A percentile compares a stretch with the other conserved stretches of the same genome.
phyloP scores from a whole-genome alignment of 139 green algal genomes.

The Tetradesmus obliquus region DNA sequence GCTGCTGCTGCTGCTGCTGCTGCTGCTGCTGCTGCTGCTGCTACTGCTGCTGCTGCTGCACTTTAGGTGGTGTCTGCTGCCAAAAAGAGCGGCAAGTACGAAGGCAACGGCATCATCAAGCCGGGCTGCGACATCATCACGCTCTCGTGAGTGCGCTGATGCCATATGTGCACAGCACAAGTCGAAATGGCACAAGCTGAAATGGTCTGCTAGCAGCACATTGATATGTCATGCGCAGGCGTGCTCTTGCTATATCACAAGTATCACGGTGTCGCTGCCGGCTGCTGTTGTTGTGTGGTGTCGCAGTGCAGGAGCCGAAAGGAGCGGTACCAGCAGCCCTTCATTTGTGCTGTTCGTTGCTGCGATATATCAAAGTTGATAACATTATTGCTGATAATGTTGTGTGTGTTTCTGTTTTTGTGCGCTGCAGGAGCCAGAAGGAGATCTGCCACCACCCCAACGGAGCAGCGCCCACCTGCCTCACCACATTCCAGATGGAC shows the following conservation, averaged over 20 bases:
- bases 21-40: neutral
- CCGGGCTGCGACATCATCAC: slow-evolving; percentile 55
- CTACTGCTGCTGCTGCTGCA: neutral
- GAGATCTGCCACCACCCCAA: slow-evolving; percentile 27
- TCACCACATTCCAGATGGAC: slow-evolving; percentile 56
- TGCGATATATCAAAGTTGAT: too few relatives aligned
- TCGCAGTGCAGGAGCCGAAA: too few relatives aligned
- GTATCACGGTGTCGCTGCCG: too few relatives aligned
- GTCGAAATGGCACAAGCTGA: neutral
- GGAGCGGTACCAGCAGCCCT: too few relatives aligned
- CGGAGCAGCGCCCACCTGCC: slow-evolving; percentile 22
- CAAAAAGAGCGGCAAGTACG: slow-evolving; percentile 64
- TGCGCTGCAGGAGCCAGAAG: neutral
- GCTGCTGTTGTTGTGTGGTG: too few relatives aligned
- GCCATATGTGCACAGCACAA: too few relatives aligned
- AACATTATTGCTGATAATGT: neutral
- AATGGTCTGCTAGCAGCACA: neutral
- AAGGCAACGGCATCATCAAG: slow-evolving; percentile 70
- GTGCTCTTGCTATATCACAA: neutral
- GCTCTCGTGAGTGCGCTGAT: slow-evolving; percentile 32
- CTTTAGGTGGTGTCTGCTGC: slow-evolving; percentile 44
- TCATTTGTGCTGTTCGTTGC: too few relatives aligned
- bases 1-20: neutral
- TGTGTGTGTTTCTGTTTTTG: neutral
- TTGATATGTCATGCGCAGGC: neutral